phyloP scores from a whole-genome alignment of 2,329 filamentous ascomycete genomes.

The Paraphaeosphaeria minitans region DNA sequence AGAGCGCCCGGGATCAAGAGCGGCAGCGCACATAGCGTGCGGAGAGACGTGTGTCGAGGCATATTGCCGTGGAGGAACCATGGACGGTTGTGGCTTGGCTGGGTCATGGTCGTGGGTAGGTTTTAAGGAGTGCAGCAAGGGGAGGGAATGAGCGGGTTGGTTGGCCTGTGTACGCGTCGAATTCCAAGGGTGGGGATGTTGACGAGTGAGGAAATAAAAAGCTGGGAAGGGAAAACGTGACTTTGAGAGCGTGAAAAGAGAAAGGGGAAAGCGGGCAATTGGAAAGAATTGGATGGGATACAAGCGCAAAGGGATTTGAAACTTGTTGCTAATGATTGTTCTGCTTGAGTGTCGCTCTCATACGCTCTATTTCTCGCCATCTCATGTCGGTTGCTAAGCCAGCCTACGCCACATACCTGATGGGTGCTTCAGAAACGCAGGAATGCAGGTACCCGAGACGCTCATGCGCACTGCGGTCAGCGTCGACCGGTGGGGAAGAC shows the following conservation, averaged over 20 bases:
- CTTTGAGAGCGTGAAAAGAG: background rate
- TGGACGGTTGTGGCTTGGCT: slow-evolving; percentile 10
- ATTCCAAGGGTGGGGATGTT: slow-evolving; percentile 27
- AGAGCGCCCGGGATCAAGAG: slow-evolving; percentile 23
- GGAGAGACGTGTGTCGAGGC: slow-evolving; percentile 24
- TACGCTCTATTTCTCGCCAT: background rate
- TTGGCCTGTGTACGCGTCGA: slow-evolving; percentile 30
- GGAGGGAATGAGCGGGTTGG: slow-evolving; percentile 22
- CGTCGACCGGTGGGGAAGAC: background rate
- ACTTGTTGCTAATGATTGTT: background rate
- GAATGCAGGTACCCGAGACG: slow-evolving; percentile 10
- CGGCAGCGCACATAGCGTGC: slow-evolving; percentile 28
- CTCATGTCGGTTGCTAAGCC: slow-evolving; percentile 1
- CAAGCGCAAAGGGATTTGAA: background rate
- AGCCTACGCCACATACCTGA: slow-evolving; percentile 13
- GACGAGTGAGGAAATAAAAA: background rate
- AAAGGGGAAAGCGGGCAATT: background rate
- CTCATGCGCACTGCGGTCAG: background rate
- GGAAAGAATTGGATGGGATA: background rate
- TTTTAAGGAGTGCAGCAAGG: slow-evolving; percentile 26
- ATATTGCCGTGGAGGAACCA: slow-evolving; percentile 28
- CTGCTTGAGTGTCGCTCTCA: background rate
- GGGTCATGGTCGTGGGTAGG: slow-evolving; percentile 4
- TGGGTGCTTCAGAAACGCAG: slow-evolving; percentile 1
- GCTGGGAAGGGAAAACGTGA: background rate